Evolutionary conservation across 345 rosid genomes (phyloP), one percentile per base, ranked within the genome.

Genomic region (Bruguiera parviflora): DNA sequence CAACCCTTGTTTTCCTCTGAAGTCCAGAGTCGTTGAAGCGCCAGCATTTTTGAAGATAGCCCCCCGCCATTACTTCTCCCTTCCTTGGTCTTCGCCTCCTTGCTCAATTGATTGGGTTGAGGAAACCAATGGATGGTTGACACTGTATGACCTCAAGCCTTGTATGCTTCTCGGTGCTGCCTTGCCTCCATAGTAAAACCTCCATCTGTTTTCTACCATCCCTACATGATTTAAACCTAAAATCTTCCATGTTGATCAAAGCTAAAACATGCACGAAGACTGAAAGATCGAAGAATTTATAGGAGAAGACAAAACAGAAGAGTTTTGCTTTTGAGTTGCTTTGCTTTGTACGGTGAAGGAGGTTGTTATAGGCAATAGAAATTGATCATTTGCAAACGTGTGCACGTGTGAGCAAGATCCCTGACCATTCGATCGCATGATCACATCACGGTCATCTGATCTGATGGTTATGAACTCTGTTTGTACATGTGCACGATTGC

Each of bases 1-100:
- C 96, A 56, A 95, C 97, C 85, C 96, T 86, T 73, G 80, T 89
- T 88, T 88, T 95, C 92, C 99, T 95, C 66, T 89, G 87, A 31
- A 88, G 57, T 79, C 91, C 98, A 4, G 97, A 91, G 75, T 94
- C 97, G 35, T 65, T 81, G 49, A 95, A 82, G 74, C 87, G 82
- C 99, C 96, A 95, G 58, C 76, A 73, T 70, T 75, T 75, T 87
- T 51, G 87, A 73, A 69, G 77, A 75, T 37, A 82, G 79, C 51
- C 80, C 84, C 51, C 80, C 84, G 47, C 76, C 57, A 62, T 63
- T 70, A 56, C 70, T 75, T 64, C 85, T 88, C 75, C 81, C 75
- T 80, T 84, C 84, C 85, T 74, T 84, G 61, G 71, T 67, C 89
- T 84, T 84, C 72, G 73, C 62, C 66, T 87, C 81, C 64, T 80